Evolutionary conservation across 768 basidiomycete species (phyloP), one percentile per base, ranked within the genome.

Genomic region (Phanerodontia chrysosporium): DNA sequence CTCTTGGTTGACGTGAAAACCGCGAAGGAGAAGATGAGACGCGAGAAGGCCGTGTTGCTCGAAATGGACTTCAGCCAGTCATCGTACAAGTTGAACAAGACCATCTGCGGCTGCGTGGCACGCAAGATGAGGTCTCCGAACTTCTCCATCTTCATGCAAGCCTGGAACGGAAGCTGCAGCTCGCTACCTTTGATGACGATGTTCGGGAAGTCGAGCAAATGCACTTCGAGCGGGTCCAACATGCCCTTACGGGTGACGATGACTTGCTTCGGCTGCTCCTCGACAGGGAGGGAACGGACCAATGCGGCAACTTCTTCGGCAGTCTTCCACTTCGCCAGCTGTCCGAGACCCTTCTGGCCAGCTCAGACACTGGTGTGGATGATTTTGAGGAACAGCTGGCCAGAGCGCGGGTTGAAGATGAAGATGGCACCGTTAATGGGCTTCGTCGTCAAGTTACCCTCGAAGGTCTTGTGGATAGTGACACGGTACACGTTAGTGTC

Each of bases 321-420:
- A 6, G 96, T 98, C 78, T 97, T 97, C 95, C 97, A 98, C 76
- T 98, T 99, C 36, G 97, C 97, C 51, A 98, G 83, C 74, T 99
- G 97, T 58, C 97, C 97, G n/a, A 99, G 85, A 88, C 97, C 96
- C 74, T 99, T 99, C 75, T 99, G 97, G 69, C 97, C 97, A 58
- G 97, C 97, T 97, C 97, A 99, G n/a, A 98, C 97, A 68, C 95
- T 98, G 2, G 97, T 99, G 73, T 99, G 97, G 62, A 99, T 99
- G 74, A 99, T 89, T 80, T 99, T 99, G 73, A 99, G 74, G 86
- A 98, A 98, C 35, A 98, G 75, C 67, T 99, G 97, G 28, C 97
- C 97, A 27, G 97, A 97, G 53, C 97, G 89, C 64, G 97, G 97
- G 76, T 98, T 98, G 82, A 98, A 98, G 70, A 99, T 98, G 78